These are phyloP conservation scores for Carnegiea gigantea DNA, from an alignment of 179 eudicot genomes.

Conservation along the genomic window DNA sequence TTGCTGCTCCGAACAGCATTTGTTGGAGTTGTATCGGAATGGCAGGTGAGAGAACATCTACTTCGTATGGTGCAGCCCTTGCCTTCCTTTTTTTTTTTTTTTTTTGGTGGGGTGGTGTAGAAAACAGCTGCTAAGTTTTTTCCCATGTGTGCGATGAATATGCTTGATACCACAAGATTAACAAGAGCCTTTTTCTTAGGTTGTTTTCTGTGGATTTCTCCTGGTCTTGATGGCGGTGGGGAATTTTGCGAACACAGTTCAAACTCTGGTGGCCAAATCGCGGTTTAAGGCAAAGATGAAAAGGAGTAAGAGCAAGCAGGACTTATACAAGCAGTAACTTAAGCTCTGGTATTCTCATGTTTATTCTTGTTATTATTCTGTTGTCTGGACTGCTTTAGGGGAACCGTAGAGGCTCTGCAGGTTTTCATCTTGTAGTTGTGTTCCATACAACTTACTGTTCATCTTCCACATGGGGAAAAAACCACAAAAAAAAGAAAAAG, in stretches of 20 bases:
- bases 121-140: too few relatives aligned
- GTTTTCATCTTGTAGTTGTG: background rate
- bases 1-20: conserved; percentile 48
- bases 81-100: background rate
- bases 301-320: conserved; percentile 46
- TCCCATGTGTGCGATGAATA: too few relatives aligned
- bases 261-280: conserved; percentile 47
- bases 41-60: conserved; percentile 40
- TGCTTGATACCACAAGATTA: background rate
- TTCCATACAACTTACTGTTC: background rate
- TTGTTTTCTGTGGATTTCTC: conserved; percentile 49
- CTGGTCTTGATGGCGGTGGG: conserved; percentile 53
- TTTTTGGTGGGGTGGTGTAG: too few relatives aligned
- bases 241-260: conserved; percentile 46
- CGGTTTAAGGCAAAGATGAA: conserved; percentile 58
- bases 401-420: background rate
- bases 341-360: background rate
- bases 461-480: background rate
- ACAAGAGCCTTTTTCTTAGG: conserved; percentile 28
- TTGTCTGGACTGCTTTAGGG: background rate
- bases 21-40: conserved; percentile 50
- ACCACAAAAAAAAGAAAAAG: background rate
- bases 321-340: conserved; percentile 31
- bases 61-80: background rate
- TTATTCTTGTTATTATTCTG: conserved; percentile 9